Base-by-base conservation (phyloP, 2,329 filamentous ascomycete species). In the Clonostachys solani region DNA sequence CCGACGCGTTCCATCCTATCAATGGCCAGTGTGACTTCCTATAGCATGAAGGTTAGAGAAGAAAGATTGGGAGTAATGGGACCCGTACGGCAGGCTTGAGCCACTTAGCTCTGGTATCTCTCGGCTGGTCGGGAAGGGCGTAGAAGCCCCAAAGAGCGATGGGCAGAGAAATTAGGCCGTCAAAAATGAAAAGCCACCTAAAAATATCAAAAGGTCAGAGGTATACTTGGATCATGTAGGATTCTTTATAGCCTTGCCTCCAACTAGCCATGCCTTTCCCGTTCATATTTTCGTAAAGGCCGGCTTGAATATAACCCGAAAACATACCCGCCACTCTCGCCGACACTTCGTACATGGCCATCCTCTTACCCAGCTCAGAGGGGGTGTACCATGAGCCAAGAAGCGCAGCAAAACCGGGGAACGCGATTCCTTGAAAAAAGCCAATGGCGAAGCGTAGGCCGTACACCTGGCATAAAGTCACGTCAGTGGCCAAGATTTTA, bases 221-320 rank as follows among this genome's bases (percentile, higher is more conserved):
- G 23, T 6, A 2, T 29, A 9, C 23, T 29, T 10, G 23, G 23
- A 8, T 10, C 23, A 29, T 29, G 9, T 29, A 29, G 23, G 1
- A 10, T 10, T 29, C 23, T 29, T 10, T 10, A 2, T 1, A 29
- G 23, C 9, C 23, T 42, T 58, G 57, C 73, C 73, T 77, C 0
- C 75, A 75, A 0, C 71, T 59, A 58, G 73, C 65, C 1, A 74
- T 74, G 4, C 56, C 57, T 0, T 71, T 62, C 0, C 73, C 74
- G 6, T 53, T 45, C 6, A 55, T 43, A 34, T 48, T 52, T 12
- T 46, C 41, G 33, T 78, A 78, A 1, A 73, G 72, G 0, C 59
- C 60, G 2, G 60, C 58, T 45, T 63, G 60, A 1, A 64, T 51
- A 12, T 64, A 63, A 2, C 56, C 53, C 12, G 53, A 54, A 42